Evolutionary conservation across 192 early-diverging fungal species (phyloP).

Genomic region (Podila verticillata): DNA sequence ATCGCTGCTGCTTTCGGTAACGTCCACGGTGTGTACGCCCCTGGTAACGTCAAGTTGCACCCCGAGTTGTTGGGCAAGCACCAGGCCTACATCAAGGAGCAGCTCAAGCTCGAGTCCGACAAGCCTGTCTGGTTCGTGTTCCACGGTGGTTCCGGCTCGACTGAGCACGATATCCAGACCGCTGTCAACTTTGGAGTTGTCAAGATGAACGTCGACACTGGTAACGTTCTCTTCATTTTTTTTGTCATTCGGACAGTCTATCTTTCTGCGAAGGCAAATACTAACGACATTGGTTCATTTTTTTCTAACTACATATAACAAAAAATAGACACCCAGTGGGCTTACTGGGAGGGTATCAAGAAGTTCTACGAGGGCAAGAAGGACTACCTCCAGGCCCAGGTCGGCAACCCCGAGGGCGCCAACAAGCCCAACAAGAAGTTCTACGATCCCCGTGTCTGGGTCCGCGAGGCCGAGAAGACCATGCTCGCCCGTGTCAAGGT

Average conservation of each 20-base stretch:
- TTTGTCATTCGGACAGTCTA: not conserved
- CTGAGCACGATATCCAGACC: slow-evolving; percentile 80
- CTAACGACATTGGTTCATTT: not conserved
- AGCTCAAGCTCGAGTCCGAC: slow-evolving; percentile 63
- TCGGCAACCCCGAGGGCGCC: slow-evolving; percentile 96
- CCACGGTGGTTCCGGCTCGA: slow-evolving; percentile 96
- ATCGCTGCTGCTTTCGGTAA: slow-evolving; percentile 97
- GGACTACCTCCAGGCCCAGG: slow-evolving; percentile 89
- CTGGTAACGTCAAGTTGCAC: slow-evolving; percentile 94
- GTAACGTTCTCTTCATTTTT: slow-evolving; percentile 9
- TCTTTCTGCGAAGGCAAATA: not conserved
- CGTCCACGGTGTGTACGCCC: slow-evolving; percentile 96
- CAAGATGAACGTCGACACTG: slow-evolving; percentile 99
- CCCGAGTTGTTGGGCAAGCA: slow-evolving; percentile 94
- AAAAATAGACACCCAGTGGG: slow-evolving; percentile 99
- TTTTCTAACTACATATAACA: slow-evolving; percentile 6
- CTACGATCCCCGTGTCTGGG: slow-evolving; percentile 95
- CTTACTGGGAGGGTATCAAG: slow-evolving; percentile 89
- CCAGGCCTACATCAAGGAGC: slow-evolving; percentile 82
- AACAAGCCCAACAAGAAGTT: slow-evolving; percentile 99
- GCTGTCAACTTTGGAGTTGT: slow-evolving; percentile 88
- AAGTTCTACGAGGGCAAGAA: slow-evolving; percentile 91
- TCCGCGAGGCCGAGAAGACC: slow-evolving; percentile 91
- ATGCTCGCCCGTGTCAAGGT: slow-evolving; percentile 85
- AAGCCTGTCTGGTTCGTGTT: slow-evolving; percentile 97